These are phyloP conservation scores for Alternaria sp. DNA, from an alignment of 2,329 filamentous ascomycete species.

Conservation along the genomic window DNA sequence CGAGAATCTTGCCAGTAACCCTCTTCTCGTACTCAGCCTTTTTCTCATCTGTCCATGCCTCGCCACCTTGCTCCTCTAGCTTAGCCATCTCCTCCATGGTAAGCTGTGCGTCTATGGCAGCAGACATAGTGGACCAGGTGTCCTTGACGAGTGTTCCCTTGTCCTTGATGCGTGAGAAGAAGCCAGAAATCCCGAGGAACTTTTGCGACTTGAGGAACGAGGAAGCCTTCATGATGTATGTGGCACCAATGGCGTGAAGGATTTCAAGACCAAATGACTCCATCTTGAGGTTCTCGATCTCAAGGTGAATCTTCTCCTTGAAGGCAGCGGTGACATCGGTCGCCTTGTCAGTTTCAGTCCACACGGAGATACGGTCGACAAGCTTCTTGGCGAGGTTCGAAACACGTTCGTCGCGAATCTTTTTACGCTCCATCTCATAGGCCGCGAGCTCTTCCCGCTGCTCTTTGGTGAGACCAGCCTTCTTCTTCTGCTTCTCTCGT, in stretches of 20 bases:
- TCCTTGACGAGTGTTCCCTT: conserved; percentile 97
- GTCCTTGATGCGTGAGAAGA: conserved; percentile 92
- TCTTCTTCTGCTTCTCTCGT: conserved; percentile 86
- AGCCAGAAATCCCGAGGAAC: conserved; percentile 93
- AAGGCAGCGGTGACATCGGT: conserved; percentile 85
- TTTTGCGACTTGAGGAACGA: conserved; percentile 93
- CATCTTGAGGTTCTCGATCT: conserved; percentile 99
- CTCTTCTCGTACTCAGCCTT: conserved; percentile 93
- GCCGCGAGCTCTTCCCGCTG: conserved; percentile 90
- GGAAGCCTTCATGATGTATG: conserved; percentile 86
- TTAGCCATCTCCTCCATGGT: conserved; percentile 99
- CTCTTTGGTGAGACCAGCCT: conserved; percentile 84
- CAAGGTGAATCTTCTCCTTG: conserved; percentile 90
- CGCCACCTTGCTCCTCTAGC: conserved; percentile 90
- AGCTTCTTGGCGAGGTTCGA: conserved; percentile 84
- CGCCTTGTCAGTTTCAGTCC: conserved; percentile 96
- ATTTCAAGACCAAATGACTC: conserved; percentile 98
- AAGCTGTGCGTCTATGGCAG: conserved; percentile 94
- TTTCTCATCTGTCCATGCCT: conserved; percentile 98
- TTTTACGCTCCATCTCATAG: conserved; percentile 84
- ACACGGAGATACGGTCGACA: conserved; percentile 86
- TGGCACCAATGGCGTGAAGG: conserved; percentile 89
- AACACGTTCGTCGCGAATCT: conserved; percentile 87
- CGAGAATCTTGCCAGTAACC: conserved; percentile 97
- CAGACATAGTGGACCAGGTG: conserved; percentile 97